phyloP scores from a whole-genome alignment of 2,329 filamentous ascomycete genomes.

The Penicillium sp. region DNA sequence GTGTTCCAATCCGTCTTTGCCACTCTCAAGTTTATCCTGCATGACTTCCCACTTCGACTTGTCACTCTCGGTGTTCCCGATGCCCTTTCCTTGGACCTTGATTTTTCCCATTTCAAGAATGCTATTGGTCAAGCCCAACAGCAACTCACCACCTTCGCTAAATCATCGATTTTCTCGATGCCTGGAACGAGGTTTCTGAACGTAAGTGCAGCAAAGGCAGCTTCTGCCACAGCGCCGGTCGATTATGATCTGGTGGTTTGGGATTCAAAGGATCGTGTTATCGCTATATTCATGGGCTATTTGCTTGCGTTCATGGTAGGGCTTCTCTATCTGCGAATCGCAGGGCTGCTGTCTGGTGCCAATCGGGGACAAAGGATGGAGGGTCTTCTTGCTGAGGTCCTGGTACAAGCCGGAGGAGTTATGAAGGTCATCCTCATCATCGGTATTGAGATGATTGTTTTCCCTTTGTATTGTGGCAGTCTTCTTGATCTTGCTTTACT shows the following conservation, averaged over 20 bases:
- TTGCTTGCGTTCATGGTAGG: constrained; percentile 64
- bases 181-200: constrained; percentile 25
- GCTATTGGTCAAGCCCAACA: constrained; percentile 15
- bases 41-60: constrained; percentile 32
- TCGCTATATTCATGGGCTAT: constrained; percentile 76
- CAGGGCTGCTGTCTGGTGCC: constrained; percentile 57
- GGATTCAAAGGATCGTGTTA: constrained; percentile 58
- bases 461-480: constrained; percentile 88
- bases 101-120: constrained; percentile 13
- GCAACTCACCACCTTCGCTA: constrained; percentile 18
- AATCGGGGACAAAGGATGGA: constrained; percentile 54
- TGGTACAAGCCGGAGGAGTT: constrained; percentile 90
- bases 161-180: constrained; percentile 18
- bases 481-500: constrained; percentile 80
- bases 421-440: constrained; percentile 98
- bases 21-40: constrained; percentile 36
- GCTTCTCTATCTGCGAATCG: constrained; percentile 68
- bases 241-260: constrained; percentile 58
- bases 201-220: constrained; percentile 16
- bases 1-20: constrained; percentile 36
- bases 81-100: constrained; percentile 17
- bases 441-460: constrained; percentile 96
- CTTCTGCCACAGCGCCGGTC: constrained; percentile 26
- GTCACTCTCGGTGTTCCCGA: constrained; percentile 22
- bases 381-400: constrained; percentile 63